phyloP scores from a whole-genome alignment of 2,329 filamentous ascomycete species.

The Fusarium nygamai region DNA sequence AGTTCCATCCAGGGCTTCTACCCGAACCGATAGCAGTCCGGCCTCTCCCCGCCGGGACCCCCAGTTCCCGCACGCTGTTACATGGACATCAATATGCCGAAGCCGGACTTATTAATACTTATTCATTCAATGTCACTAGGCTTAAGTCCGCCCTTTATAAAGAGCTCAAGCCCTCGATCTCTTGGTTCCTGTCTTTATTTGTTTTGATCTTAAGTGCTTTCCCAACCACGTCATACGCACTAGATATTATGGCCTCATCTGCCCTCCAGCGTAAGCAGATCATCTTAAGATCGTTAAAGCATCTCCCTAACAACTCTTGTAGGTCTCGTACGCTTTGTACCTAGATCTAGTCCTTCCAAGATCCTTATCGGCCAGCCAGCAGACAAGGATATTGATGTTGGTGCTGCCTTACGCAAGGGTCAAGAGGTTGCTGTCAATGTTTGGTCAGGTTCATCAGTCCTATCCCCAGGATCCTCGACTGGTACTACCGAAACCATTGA shows the following conservation, averaged over 20 bases:
- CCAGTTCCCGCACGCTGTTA: constrained; percentile 21
- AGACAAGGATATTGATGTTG: constrained; percentile 64
- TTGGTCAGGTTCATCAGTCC: constrained; percentile 67
- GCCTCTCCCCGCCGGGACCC: constrained; percentile 9
- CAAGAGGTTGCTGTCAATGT: constrained; percentile 65
- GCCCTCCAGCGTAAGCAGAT: constrained; percentile 35
- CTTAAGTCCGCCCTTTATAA: constrained; percentile 22
- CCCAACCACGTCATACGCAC: not conserved
- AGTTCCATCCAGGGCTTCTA: not conserved
- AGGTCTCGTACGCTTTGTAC: constrained; percentile 70
- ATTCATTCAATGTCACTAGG: not conserved
- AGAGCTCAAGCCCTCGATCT: constrained; percentile 3
- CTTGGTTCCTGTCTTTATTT: not conserved
- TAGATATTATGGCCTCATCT: constrained; percentile 31
- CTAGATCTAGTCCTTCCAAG: constrained; percentile 59
- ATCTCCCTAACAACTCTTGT: not conserved
- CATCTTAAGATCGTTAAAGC: not conserved
- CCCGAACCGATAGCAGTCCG: constrained; percentile 16
- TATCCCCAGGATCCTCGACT: constrained; percentile 63
- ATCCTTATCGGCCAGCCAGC: constrained; percentile 66
- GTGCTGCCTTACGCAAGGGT: constrained; percentile 64
- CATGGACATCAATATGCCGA: constrained; percentile 16
- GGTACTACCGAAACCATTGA: constrained; percentile 57
- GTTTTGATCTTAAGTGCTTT: not conserved
- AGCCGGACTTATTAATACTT: constrained; percentile 20